phyloP scores from a whole-genome alignment of 495 filamentous ascomycete genomes.

The Talaromyces ruber region DNA sequence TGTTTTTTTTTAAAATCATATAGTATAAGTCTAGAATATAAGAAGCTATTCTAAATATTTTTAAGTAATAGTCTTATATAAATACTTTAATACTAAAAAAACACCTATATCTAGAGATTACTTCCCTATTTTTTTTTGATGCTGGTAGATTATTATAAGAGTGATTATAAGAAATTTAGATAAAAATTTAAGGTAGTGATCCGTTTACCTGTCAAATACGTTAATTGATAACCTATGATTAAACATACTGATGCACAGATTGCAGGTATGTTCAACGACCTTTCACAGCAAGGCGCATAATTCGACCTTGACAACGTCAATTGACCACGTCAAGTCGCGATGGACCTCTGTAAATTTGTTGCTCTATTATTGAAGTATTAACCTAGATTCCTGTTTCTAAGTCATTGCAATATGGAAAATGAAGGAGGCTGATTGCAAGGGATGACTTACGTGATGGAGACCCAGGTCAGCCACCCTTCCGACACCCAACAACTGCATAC shows the following conservation, averaged over 20 bases:
- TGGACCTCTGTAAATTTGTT: constrained; percentile 67
- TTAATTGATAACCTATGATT: too few species aligned
- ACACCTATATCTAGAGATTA: constrained; percentile 13
- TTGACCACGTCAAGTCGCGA: constrained; percentile 49
- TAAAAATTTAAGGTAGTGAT: too few species aligned
- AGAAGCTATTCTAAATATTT: neutral
- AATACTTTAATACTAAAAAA: constrained; percentile 10
- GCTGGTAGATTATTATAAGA: too few species aligned
- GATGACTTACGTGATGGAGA: constrained; percentile 59
- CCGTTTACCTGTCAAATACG: too few species aligned
- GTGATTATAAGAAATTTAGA: too few species aligned
- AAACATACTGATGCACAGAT: too few species aligned
- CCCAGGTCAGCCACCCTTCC: constrained; percentile 63
- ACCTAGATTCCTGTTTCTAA: constrained; percentile 38
- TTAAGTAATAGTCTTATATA: neutral
- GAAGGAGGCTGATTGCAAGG: neutral
- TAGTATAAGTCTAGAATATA: neutral
- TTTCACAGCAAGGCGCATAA: too few species aligned
- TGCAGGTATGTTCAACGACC: too few species aligned
- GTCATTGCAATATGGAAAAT: neutral
- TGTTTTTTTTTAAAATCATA: neutral
- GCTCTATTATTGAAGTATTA: constrained; percentile 67
- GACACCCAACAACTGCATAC: constrained; percentile 79
- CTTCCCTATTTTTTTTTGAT: neutral
- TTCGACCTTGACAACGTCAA: too few species aligned